Base-by-base conservation (phyloP, 2,329 filamentous ascomycete species). In the Clarireedia hainanense region DNA sequence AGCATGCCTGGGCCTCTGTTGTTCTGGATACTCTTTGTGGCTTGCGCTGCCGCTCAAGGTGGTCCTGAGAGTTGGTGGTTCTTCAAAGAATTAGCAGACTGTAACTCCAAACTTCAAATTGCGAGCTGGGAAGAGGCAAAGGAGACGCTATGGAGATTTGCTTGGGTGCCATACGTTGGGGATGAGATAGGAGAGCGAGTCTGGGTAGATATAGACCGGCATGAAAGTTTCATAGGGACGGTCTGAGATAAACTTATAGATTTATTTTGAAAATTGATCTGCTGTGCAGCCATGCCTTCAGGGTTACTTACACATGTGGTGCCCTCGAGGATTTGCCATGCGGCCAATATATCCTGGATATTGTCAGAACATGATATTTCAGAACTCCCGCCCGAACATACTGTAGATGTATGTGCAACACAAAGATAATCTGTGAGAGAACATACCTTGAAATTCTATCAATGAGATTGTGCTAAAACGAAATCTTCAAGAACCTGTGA, bases 1-100 rank as follows among this genome's bases (percentile, higher is more conserved):
- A 40, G 17, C 14, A 23, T 47, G 23, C 43, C 43, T 5, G 20
- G 15, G 5, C 9, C 34, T 3, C 17, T 52, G 24, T 17, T 52
- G 10, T 52, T 52, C 20, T 52, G 50, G 50, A n/a, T 52, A 10
- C 27, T 52, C 10, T 52, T 52, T 45, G 40, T 52, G 14, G 50
- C 39, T 5, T 23, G 40, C 37, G 30, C 40, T 20, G 40, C 50
- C 39, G 39, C 39, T n/a, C n/a, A 20, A 42, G 39, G 39, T 6
- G 39, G 39, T 42, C 39, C 39, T n/a, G 39, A 42, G 17, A 42
- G 39, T 15, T n/a, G 20, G 10, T 47, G 50, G 50, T 52, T 52
- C 26, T 45, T 42, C 12, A 20, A 17, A 9, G 30, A 23, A 46
- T 52, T 52, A 27, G 50, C 40, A 20, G 23, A 20, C 15, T 52